These are phyloP conservation scores for Beta vulgaris DNA, from an alignment of 148 eudicot species.

Conservation along the genomic window DNA sequence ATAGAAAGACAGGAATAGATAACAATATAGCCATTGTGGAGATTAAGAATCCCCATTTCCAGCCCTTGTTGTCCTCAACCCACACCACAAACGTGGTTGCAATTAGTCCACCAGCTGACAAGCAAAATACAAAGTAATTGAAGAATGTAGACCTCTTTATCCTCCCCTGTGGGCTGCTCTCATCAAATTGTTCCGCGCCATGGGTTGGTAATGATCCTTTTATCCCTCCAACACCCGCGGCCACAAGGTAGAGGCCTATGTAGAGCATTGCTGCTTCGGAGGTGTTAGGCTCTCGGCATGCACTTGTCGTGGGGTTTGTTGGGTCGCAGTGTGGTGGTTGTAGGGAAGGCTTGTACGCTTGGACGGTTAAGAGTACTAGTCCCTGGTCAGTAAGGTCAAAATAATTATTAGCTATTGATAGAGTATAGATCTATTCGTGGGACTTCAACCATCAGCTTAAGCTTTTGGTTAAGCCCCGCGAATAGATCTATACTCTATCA, in stretches of 20 bases:
- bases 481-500: no score
- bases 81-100: slow-evolving; percentile 95
- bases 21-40: slow-evolving; percentile 61
- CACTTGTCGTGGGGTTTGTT: slow-evolving; percentile 13
- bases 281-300: slow-evolving; percentile 47
- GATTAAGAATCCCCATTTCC: slow-evolving; percentile 93
- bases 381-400: slow-evolving; percentile 48
- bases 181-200: slow-evolving; percentile 94
- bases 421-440: no score
- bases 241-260: slow-evolving; percentile 72
- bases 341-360: slow-evolving; percentile 62
- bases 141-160: slow-evolving; percentile 83
- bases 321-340: slow-evolving; percentile 57
- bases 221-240: slow-evolving; percentile 83
- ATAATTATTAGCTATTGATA: neutral
- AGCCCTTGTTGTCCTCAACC: slow-evolving; percentile 91
- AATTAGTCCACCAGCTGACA: slow-evolving; percentile 68
- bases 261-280: slow-evolving; percentile 67
- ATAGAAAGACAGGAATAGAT: slow-evolving; percentile 67
- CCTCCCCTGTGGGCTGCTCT: slow-evolving; percentile 56
- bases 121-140: slow-evolving; percentile 88
- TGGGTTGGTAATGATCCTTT: slow-evolving; percentile 85
- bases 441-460: no score
- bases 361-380: slow-evolving; percentile 59
- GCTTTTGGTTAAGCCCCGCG: no score